phyloP scores from a whole-genome alignment of 805 yeast species.

The Saccharomycodes ludwigii region DNA sequence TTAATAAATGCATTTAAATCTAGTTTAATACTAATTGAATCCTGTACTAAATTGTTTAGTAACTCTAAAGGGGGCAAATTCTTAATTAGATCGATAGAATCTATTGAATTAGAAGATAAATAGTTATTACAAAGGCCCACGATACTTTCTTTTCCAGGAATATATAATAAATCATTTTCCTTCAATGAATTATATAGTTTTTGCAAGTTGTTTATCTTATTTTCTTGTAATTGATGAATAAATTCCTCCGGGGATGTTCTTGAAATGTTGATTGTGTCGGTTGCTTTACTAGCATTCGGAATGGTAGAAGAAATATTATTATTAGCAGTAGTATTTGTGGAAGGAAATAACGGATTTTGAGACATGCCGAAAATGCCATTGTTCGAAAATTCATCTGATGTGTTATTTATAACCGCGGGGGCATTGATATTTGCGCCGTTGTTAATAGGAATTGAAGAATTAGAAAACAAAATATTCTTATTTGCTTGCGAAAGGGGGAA shows the following conservation, averaged over 20 bases:
- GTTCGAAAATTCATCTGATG: too few species aligned
- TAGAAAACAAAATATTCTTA: too few species aligned
- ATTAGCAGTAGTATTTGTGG: too few species aligned
- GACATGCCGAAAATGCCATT: slow-evolving; percentile 2
- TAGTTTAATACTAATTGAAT: slow-evolving; percentile 3
- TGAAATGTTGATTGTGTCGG: slow-evolving; percentile 5
- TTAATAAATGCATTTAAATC: slow-evolving; percentile 11
- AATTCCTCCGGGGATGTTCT: slow-evolving; percentile 10
- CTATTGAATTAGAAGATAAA: slow-evolving; percentile 2
- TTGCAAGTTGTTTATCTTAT: slow-evolving; percentile 12
- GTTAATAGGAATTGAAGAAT: too few species aligned
- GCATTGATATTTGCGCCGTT: too few species aligned
- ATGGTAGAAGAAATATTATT: too few species aligned
- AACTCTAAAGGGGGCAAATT: slow-evolving; percentile 2
- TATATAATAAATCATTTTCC: slow-evolving; percentile 14
- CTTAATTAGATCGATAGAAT: slow-evolving; percentile 3
- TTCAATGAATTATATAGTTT: slow-evolving; percentile 13
- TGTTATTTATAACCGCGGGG: too few species aligned
- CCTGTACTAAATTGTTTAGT: slow-evolving; percentile 3
- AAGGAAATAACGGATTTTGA: too few species aligned
- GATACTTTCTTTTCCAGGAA: slow-evolving; percentile 19
- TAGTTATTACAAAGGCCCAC: too few species aligned
- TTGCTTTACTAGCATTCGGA: slow-evolving; percentile 5
- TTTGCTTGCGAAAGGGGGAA: too few species aligned
- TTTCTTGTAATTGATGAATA: slow-evolving; percentile 12